Conservation (phyloP, 106 monocot species). For the Platanthera zijinensis region DNA sequence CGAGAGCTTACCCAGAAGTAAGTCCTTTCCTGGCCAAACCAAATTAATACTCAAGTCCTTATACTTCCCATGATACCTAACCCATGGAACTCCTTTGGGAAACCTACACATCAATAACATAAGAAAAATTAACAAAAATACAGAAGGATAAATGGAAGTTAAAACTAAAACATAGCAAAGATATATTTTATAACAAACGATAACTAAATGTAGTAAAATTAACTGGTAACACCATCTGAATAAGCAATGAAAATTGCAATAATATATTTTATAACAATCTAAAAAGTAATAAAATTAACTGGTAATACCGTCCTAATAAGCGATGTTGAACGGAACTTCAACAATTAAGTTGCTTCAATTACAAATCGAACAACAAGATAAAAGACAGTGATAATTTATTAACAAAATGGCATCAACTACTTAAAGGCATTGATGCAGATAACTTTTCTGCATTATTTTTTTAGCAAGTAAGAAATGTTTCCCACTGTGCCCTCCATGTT, state of each 20-base stretch:
- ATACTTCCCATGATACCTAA: conserved; percentile 73
- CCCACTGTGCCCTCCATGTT: not conserved
- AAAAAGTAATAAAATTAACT: not conserved
- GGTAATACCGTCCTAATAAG: not conserved
- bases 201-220: not conserved
- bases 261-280: not conserved
- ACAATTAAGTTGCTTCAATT: conserved; percentile 5
- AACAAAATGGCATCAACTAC: not conserved
- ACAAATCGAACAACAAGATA: not conserved
- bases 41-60: conserved; percentile 67
- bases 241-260: not conserved
- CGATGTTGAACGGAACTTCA: not conserved
- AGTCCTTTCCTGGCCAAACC: conserved; percentile 86
- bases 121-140: not conserved
- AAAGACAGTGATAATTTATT: not conserved
- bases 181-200: not conserved
- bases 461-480: not conserved
- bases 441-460: not conserved
- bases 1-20: conserved; percentile 33
- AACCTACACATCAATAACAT: conserved; percentile 39
- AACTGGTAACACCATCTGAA: not conserved
- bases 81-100: conserved; percentile 89
- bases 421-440: not conserved
- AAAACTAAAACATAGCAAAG: not conserved
- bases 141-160: not conserved